These are phyloP conservation scores for Penicillium concentricum DNA, from an alignment of 2,329 filamentous ascomycete species.

Conservation along the genomic window DNA sequence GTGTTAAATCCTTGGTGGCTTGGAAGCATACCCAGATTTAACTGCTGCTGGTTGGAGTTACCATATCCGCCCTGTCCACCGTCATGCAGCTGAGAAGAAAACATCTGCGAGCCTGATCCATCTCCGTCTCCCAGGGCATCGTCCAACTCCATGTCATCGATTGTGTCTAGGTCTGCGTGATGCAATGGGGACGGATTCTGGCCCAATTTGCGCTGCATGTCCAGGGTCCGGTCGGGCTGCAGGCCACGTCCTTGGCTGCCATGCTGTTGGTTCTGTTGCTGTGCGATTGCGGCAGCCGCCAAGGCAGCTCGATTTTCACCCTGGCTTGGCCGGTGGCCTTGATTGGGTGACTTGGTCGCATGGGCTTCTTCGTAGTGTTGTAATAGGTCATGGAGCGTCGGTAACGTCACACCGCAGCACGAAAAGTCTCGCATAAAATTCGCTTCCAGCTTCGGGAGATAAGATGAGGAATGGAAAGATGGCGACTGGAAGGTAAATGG, in stretches of 20 bases:
- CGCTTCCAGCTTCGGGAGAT: slow-evolving; percentile 91
- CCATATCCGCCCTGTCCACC: slow-evolving; percentile 63
- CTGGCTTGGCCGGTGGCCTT: slow-evolving; percentile 50
- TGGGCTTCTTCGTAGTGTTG: slow-evolving; percentile 97
- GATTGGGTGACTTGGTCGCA: slow-evolving; percentile 63
- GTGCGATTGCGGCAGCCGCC: slow-evolving; percentile 48
- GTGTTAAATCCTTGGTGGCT: slow-evolving; percentile 71
- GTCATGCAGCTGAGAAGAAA: slow-evolving; percentile 65
- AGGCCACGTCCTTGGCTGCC: slow-evolving; percentile 36
- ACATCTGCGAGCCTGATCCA: slow-evolving; percentile 38
- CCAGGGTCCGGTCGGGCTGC: slow-evolving; percentile 35
- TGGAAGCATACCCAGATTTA: slow-evolving; percentile 77
- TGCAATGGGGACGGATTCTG: slow-evolving; percentile 33
- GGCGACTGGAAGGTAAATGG: slow-evolving; percentile 88
- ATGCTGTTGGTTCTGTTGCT: slow-evolving; percentile 51
- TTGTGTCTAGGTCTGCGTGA: slow-evolving; percentile 69
- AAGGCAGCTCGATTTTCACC: slow-evolving; percentile 53
- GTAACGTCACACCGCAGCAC: slow-evolving; percentile 86
- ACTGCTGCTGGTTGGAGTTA: slow-evolving; percentile 62
- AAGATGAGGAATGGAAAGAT: slow-evolving; percentile 94
- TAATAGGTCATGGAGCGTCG: slow-evolving; percentile 88
- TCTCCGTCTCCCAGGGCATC: slow-evolving; percentile 63
- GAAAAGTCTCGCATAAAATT: slow-evolving; percentile 98
- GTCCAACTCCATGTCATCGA: slow-evolving; percentile 97
- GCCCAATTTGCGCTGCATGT: slow-evolving; percentile 39